Evolutionary conservation across 768 basidiomycete species (phyloP), one percentile per base, ranked within the genome.

Genomic region (Agrocybe pediades): DNA sequence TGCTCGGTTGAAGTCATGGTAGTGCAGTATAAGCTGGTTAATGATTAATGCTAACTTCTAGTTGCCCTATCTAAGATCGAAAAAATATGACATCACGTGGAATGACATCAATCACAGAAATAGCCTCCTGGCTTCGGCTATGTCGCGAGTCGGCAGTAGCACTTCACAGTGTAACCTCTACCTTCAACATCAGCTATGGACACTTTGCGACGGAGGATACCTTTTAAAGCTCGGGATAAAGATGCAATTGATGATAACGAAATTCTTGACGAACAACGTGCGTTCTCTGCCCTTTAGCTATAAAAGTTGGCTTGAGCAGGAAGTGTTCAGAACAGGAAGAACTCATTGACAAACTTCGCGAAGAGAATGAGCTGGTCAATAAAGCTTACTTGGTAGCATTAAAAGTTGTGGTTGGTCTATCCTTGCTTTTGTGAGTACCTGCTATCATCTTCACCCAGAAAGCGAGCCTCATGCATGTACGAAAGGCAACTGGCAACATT

Each of bases 271-370:
- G 84, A 85, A 53, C 79, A 84, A 73, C 80, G 83, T 79, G 44
- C 58, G 61, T 52, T 29, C 26, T 16, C 29, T 44, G 11, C 27
- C 20, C 2, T 21, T 33, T 41, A 41, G 39, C 19, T 41, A n/a
- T 21, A n/a, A n/a, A n/a, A n/a, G n/a, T n/a, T n/a, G n/a, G n/a
- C n/a, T n/a, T n/a, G n/a, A n/a, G n/a, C n/a, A n/a, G n/a, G n/a
- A n/a, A n/a, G n/a, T n/a, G n/a, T n/a, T n/a, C 60, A 88, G 87
- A 89, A 63, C 87, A 89, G 63, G 80, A 85, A 42, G 78, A 80
- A 41, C 36, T 86, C 11, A 76, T 89, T 44, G 68, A 77, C n/a
- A 59, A 51, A 4, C 67, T 89, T 33, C 79, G 75, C 43, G 61
- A 60, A n/a, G 68, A 74, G 41, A 81, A 81, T 51, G 66, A 71